These are phyloP conservation scores for Lactuca sativa DNA, from an alignment of 129 eudicot genomes.

Conservation along the genomic window DNA sequence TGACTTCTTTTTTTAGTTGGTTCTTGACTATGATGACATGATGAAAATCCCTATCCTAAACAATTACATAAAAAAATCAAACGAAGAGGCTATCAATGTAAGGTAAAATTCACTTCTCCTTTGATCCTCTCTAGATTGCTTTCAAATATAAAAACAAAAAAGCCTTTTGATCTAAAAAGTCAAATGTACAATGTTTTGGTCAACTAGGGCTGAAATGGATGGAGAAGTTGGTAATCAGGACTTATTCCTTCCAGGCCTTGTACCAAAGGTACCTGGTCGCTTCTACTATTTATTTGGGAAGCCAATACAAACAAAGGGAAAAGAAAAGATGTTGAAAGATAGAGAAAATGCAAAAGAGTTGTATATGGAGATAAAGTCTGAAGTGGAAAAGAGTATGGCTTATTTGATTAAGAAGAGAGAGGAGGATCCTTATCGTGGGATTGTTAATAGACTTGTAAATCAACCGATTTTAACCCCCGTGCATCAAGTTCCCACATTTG, in stretches of 20 bases:
- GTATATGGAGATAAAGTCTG: slow-evolving; percentile 64
- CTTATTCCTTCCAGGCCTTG: slow-evolving; percentile 59
- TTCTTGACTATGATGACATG: slow-evolving; percentile 74
- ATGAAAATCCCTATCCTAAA: slow-evolving; percentile 64
- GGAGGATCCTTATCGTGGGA: slow-evolving; percentile 81
- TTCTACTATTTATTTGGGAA: slow-evolving; percentile 82
- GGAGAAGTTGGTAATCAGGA: slow-evolving; percentile 86
- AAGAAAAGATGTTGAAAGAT: slow-evolving; percentile 53
- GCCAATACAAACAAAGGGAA: slow-evolving; percentile 76
- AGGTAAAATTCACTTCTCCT: slow-evolving; percentile 45
- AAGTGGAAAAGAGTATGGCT: slow-evolving; percentile 66
- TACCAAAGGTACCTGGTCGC: slow-evolving; percentile 90
- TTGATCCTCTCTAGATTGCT: neutral
- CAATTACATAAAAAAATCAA: slow-evolving; percentile 36
- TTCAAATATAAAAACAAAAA: neutral
- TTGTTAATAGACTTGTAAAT: slow-evolving; percentile 50
- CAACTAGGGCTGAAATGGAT: slow-evolving; percentile 48
- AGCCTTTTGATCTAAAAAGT: slow-evolving; percentile 1
- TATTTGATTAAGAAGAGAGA: slow-evolving; percentile 75
- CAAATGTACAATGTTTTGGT: slow-evolving; percentile 13
- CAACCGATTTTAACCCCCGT: slow-evolving; percentile 48
- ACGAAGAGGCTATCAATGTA: slow-evolving; percentile 37
- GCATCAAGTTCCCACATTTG: slow-evolving; percentile 70
- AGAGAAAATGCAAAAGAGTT: slow-evolving; percentile 68
- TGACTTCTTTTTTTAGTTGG: slow-evolving; percentile 52